These are phyloP conservation scores for Allantophomopsis cytisporea DNA, from an alignment of 2,329 filamentous ascomycete genomes.

Conservation along the genomic window DNA sequence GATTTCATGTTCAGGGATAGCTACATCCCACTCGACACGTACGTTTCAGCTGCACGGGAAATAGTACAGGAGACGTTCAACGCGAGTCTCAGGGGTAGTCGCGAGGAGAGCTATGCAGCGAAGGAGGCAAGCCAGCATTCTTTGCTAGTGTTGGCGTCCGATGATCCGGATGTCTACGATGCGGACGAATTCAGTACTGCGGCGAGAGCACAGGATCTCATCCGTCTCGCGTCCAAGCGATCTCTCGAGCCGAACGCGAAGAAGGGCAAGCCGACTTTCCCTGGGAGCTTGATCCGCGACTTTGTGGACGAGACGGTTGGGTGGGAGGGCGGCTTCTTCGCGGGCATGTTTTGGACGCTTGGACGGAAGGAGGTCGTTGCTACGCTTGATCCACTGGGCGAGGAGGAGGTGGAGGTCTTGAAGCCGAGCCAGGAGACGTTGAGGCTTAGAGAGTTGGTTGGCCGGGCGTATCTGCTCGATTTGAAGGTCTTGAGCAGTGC, in stretches of 20 bases:
- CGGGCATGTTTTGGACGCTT: constrained; percentile 68
- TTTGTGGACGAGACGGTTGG: constrained; percentile 67
- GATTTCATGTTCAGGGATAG: constrained; percentile 66
- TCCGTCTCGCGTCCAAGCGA: constrained; percentile 57
- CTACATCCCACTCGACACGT: constrained; percentile 64
- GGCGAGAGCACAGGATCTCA: constrained; percentile 58
- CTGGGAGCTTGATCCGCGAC: constrained; percentile 35
- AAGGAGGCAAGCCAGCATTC: constrained; percentile 19
- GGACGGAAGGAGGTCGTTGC: constrained; percentile 30
- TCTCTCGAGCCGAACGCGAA: constrained; percentile 22
- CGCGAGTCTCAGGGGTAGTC: constrained; percentile 18
- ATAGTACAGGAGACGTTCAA: constrained; percentile 37
- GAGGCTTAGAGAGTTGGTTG: constrained; percentile 58
- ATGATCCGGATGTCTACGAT: constrained; percentile 65
- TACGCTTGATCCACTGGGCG: constrained; percentile 33
- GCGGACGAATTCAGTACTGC: constrained; percentile 45
- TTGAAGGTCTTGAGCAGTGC: constrained; percentile 57
- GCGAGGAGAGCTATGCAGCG: constrained; percentile 20
- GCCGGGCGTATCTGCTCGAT: constrained; percentile 72
- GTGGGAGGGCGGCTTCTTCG: constrained; percentile 83
- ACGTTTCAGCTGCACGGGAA: constrained; percentile 42
- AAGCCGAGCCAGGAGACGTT: constrained; percentile 33
- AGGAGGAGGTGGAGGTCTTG: constrained; percentile 22
- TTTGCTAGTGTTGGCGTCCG: constrained; percentile 57
- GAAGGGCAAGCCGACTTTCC: constrained; percentile 18